Base-by-base conservation (phyloP, 176 grass and related monocot species). In the Carex pumila region DNA sequence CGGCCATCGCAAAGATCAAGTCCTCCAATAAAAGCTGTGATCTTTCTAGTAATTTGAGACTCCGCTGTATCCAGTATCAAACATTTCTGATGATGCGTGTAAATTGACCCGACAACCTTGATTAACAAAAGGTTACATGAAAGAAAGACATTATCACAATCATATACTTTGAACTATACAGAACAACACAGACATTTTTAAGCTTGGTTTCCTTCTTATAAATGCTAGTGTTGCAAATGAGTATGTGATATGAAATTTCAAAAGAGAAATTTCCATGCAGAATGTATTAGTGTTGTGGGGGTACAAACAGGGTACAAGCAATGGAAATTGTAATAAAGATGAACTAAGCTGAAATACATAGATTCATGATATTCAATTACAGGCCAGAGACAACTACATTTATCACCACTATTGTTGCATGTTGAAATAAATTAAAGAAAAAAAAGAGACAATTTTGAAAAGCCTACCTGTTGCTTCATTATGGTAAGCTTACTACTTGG, bases 51-150 rank as follows among this genome's bases (percentile, higher is more conserved):
- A 25, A 4, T 49, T 7, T 69, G 81, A 13, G 87, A 87, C 39
- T 87, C 89, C 61, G 83, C n/a, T 79, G 95, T 94, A 88, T 97
- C 95, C 11, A 93, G 82, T 57, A 97, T 82, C 54, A 97, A 19
- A 45, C 90, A 93, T 86, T 97, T 97, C 73, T 97, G 95, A 84
- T 97, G 92, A 82, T 97, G 90, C n/a, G 92, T 87, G 85, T 84
- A 97, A 61, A 94, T 62, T 41, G 92, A 91, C 3, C 95, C 95
- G 47, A 97, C 90, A 32, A 97, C 15, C 94, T 97, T 87, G 61
- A 91, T 22, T 54, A 65, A 32, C 53, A 19, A n/a, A 19, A 65
- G 1, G 34, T 88, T 83, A 56, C 9, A 79, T 55, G 49, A 13
- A 80, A 12, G 61, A 43, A 17, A 64, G 43, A 29, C 7, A 64